phyloP scores from a whole-genome alignment of 352 stramenopile genomes.

The Paralagenidium karlingii region DNA sequence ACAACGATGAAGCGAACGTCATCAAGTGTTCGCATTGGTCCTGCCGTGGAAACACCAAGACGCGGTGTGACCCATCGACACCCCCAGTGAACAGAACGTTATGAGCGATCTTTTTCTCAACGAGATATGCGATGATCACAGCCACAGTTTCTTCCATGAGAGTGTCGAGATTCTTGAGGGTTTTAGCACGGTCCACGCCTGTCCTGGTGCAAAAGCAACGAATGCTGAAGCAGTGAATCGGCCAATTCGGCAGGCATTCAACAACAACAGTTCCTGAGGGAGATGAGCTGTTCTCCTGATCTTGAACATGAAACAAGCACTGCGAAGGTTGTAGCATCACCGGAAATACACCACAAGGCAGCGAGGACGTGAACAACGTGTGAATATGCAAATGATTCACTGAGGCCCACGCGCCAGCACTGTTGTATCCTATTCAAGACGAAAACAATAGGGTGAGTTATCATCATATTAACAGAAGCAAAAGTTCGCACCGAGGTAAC shows the following conservation, averaged over 20 bases:
- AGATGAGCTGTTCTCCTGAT: slow-evolving; percentile 23
- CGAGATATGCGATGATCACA: slow-evolving; percentile 23
- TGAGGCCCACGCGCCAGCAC: slow-evolving; percentile 56
- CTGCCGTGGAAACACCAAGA: slow-evolving; percentile 49
- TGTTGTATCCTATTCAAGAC: slow-evolving; percentile 41
- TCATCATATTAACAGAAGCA: neutral
- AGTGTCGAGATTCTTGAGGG: slow-evolving; percentile 3
- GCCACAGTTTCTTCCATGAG: neutral
- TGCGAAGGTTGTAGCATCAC: neutral
- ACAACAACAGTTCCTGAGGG: slow-evolving; percentile 2
- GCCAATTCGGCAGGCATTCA: slow-evolving; percentile 24
- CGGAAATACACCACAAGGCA: too few relatives aligned
- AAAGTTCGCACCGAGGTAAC: slow-evolving; percentile 23
- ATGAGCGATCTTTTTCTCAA: slow-evolving; percentile 21
- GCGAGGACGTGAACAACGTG: slow-evolving; percentile 7
- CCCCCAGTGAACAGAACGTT: slow-evolving; percentile 41
- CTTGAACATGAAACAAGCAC: slow-evolving; percentile 22
- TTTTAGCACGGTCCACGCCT: neutral
- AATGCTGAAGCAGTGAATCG: slow-evolving; percentile 30
- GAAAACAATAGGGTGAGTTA: neutral
- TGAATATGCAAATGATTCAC: slow-evolving; percentile 72
- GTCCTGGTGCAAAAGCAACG: slow-evolving; percentile 10
- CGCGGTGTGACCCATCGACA: neutral
- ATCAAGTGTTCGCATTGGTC: slow-evolving; percentile 32
- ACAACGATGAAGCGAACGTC: slow-evolving; percentile 1